phyloP scores from a whole-genome alignment of 768 basidiomycete species.

The Podaxis rugospora region DNA sequence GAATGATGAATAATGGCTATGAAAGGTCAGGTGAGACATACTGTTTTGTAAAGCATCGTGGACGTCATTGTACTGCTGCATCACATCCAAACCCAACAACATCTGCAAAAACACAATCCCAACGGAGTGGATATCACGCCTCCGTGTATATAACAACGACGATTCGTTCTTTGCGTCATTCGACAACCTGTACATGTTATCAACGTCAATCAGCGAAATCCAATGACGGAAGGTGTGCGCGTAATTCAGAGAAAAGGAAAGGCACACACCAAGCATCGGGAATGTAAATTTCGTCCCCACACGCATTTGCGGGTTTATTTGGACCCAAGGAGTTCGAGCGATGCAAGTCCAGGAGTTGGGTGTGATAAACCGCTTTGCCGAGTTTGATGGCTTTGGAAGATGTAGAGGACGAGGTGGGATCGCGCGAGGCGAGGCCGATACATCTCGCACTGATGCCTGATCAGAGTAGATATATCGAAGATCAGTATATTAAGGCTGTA shows the following conservation, averaged over 20 bases:
- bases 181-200: constrained; percentile 48
- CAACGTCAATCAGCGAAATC: not conserved
- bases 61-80: constrained; percentile 47
- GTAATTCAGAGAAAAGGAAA: not conserved
- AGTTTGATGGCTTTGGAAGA: constrained; percentile 63
- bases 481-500: not conserved
- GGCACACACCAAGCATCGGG: constrained; percentile 40
- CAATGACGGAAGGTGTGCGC: not conserved
- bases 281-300: constrained; percentile 31
- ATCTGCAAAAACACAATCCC: constrained; percentile 83
- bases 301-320: constrained; percentile 18
- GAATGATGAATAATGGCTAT: not conserved
- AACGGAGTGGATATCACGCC: constrained; percentile 78
- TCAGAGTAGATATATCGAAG: not conserved
- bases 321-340: constrained; percentile 75
- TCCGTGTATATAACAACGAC: constrained; percentile 65
- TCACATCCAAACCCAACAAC: constrained; percentile 74
- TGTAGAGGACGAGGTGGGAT: constrained; percentile 36
- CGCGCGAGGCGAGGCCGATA: constrained; percentile 56
- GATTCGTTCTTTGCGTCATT: constrained; percentile 78
- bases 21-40: constrained; percentile 25
- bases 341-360: constrained; percentile 73
- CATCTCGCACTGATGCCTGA: constrained; percentile 55
- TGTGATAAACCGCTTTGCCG: constrained; percentile 66
- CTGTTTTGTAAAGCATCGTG: constrained; percentile 55